These are phyloP conservation scores for Calonectria henricotiae DNA, from an alignment of 2,329 filamentous ascomycete genomes.

Conservation along the genomic window DNA sequence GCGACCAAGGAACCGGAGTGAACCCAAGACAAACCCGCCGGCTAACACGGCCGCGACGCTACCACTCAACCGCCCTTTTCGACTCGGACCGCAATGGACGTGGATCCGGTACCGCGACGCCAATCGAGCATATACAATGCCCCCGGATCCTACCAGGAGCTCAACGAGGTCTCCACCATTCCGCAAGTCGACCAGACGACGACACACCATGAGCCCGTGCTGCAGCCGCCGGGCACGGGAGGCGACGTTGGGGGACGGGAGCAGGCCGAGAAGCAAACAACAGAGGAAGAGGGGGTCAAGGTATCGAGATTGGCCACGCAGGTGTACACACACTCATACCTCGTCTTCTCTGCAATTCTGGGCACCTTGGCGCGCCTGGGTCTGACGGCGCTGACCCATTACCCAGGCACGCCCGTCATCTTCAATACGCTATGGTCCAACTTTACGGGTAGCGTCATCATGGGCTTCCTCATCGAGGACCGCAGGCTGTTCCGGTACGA, in stretches of 20 bases:
- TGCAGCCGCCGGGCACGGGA: not conserved
- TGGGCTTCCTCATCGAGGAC: slow-evolving; percentile 91
- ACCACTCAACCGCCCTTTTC: not conserved
- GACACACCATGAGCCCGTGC: not conserved
- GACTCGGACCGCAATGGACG: not conserved
- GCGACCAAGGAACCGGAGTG: too few species aligned
- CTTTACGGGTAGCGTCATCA: slow-evolving; percentile 83
- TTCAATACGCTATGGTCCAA: slow-evolving; percentile 91
- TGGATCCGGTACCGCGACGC: not conserved
- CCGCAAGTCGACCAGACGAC: slow-evolving; percentile 23
- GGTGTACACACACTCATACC: slow-evolving; percentile 83
- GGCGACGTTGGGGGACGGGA: slow-evolving; percentile 32
- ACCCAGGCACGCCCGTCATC: slow-evolving; percentile 82
- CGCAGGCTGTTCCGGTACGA: slow-evolving; percentile 81
- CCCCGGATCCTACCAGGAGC: slow-evolving; percentile 25
- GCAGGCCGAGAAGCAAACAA: slow-evolving; percentile 34
- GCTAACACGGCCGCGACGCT: slow-evolving; percentile 1
- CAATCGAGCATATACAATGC: slow-evolving; percentile 18
- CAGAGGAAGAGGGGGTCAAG: slow-evolving; percentile 2
- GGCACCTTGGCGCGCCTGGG: slow-evolving; percentile 89
- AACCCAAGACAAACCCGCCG: not conserved
- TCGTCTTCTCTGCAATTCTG: slow-evolving; percentile 87
- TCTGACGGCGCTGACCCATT: slow-evolving; percentile 84
- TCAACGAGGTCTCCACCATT: slow-evolving; percentile 24
- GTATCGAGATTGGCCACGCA: slow-evolving; percentile 71